A percentile compares a stretch with the other conserved stretches of the same genome.
Conservation (phyloP, 2,329 filamentous ascomycete species). For the Monosporascus sp. region DNA sequence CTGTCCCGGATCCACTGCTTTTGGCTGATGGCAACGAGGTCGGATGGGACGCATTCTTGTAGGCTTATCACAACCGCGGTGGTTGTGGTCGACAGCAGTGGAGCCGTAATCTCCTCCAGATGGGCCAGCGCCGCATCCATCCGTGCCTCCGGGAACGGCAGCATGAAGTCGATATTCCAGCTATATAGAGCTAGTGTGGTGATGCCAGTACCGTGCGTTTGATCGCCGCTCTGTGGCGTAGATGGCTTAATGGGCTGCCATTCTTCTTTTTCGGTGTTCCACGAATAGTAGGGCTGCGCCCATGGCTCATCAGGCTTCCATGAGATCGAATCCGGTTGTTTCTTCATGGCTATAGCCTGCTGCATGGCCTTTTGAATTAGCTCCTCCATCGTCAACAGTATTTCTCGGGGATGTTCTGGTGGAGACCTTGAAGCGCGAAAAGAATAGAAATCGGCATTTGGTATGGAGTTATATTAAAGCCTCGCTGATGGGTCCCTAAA, state of each 20-base stretch:
- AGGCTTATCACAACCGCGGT: slow-evolving; percentile 40
- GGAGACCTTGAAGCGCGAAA: too few relatives aligned
- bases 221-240: neutral
- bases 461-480: too few relatives aligned
- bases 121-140: slow-evolving; percentile 23
- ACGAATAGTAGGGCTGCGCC: slow-evolving; percentile 20
- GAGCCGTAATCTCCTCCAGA: slow-evolving; percentile 11
- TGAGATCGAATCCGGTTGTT: slow-evolving; percentile 8
- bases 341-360: slow-evolving; percentile 8
- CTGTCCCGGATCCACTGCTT: slow-evolving; percentile 38
- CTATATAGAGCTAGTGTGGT: slow-evolving; percentile 18
- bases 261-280: slow-evolving; percentile 8
- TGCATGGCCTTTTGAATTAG: slow-evolving; percentile 16
- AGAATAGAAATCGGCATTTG: too few relatives aligned
- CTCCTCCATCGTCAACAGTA: slow-evolving; percentile 15
- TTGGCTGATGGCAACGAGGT: slow-evolving; percentile 38
- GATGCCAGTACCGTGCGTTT: slow-evolving; percentile 4
- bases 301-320: slow-evolving; percentile 22
- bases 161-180: slow-evolving; percentile 32
- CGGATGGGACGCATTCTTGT: slow-evolving; percentile 43
- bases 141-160: slow-evolving; percentile 17
- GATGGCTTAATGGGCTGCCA: slow-evolving; percentile 11
- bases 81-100: neutral
- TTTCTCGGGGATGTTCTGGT: too few relatives aligned
- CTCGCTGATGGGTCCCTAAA: too few relatives aligned